Conservation (phyloP, 768 basidiomycete genomes). For the Boletellus emodensis region DNA sequence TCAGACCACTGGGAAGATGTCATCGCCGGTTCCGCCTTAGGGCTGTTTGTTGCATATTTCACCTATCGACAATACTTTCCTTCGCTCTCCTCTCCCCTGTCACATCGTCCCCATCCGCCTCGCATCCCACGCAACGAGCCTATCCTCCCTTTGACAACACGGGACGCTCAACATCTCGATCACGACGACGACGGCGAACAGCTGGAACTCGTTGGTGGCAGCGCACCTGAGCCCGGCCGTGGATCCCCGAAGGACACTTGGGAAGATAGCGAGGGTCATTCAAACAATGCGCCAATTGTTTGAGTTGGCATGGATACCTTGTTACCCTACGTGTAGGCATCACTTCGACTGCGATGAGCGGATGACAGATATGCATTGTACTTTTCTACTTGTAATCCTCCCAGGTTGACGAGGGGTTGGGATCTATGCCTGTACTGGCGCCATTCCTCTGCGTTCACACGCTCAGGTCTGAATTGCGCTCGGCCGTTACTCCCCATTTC, state of each 20-base stretch:
- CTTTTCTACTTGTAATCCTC: too few relatives aligned
- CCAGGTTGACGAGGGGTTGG: too few relatives aligned
- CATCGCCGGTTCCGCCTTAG: constrained; percentile 71
- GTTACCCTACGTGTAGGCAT: too few relatives aligned
- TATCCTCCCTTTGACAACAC: constrained; percentile 39
- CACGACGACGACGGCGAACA: constrained; percentile 18
- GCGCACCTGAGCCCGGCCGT: constrained; percentile 10
- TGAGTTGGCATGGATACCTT: constrained; percentile 3
- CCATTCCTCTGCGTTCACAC: too few relatives aligned
- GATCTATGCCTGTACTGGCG: too few relatives aligned
- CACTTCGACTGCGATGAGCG: too few relatives aligned
- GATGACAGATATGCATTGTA: too few relatives aligned
- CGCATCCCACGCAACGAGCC: constrained; percentile 48
- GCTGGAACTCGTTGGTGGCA: constrained; percentile 23
- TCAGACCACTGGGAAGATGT: constrained; percentile 93
- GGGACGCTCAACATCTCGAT: constrained; percentile 9
- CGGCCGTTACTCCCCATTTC: too few relatives aligned
- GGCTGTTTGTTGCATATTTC: constrained; percentile 67
- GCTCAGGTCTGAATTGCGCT: too few relatives aligned
- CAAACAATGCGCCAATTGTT: constrained; percentile 18
- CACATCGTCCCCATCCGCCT: constrained; percentile 70
- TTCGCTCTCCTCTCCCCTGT: constrained; percentile 54
- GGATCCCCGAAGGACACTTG: constrained; percentile 17
- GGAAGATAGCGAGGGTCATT: constrained; percentile 29
- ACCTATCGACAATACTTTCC: constrained; percentile 84